Conservation (phyloP, 23 red algal species). For the Cyanidioschyzon merolae region DNA sequence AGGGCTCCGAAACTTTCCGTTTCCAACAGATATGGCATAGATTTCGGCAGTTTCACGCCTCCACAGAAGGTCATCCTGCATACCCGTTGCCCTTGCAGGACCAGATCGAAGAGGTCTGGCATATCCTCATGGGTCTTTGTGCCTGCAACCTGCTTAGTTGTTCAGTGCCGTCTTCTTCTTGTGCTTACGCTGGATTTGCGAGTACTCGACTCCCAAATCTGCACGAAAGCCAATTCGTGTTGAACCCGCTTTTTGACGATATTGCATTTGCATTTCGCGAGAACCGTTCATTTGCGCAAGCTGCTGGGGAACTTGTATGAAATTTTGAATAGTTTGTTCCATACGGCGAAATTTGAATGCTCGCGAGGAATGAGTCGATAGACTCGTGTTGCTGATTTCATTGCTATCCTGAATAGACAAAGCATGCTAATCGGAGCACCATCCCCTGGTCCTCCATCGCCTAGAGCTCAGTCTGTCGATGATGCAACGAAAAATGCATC, state of each 20-base stretch:
- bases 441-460: too few relatives aligned
- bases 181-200: not conserved
- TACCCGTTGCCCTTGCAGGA: not conserved
- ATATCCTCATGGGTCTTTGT: not conserved
- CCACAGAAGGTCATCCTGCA: not conserved
- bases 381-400: too few relatives aligned
- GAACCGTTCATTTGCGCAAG: not conserved
- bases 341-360: too few relatives aligned
- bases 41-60: not conserved
- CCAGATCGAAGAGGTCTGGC: not conserved
- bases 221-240: not conserved
- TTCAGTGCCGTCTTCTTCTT: not conserved
- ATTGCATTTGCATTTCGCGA: not conserved
- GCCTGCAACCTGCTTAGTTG: not conserved
- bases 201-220: not conserved
- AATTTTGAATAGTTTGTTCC: too few relatives aligned
- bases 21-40: not conserved
- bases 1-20: not conserved
- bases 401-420: too few relatives aligned
- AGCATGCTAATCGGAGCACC: too few relatives aligned
- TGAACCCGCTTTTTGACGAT: constrained; percentile 1
- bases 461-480: too few relatives aligned
- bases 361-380: too few relatives aligned
- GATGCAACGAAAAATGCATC: too few relatives aligned
- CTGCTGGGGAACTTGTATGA: too few relatives aligned